Conservation (phyloP, 345 rosid species). For the Gossypium ekmanianum region DNA sequence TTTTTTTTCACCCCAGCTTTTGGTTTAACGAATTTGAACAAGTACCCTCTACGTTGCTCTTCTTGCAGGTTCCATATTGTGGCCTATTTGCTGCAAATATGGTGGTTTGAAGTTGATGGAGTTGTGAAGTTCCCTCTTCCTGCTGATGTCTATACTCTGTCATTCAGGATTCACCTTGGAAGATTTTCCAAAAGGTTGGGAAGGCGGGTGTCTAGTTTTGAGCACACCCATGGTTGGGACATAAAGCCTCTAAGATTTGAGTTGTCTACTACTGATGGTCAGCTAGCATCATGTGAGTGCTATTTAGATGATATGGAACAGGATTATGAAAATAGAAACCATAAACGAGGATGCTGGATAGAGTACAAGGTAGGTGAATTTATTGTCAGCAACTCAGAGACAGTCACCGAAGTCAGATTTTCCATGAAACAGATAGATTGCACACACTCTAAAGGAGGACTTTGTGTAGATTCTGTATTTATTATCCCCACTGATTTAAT, state of each 20-base stretch:
- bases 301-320: constrained; percentile 51
- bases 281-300: constrained; percentile 55
- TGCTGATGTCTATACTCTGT: constrained; percentile 67
- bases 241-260: constrained; percentile 68
- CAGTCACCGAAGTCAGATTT: constrained; percentile 63
- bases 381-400: constrained; percentile 51
- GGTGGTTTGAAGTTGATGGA: constrained; percentile 98
- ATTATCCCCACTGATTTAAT: constrained; percentile 68
- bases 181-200: constrained; percentile 69
- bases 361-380: constrained; percentile 82
- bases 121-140: constrained; percentile 76
- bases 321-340: constrained; percentile 46
- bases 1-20: neutral
- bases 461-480: constrained; percentile 88
- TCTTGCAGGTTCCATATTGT: constrained; percentile 64
- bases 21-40: neutral
- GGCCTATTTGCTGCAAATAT: constrained; percentile 86
- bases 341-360: constrained; percentile 91
- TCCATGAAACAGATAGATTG: constrained; percentile 96
- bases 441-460: constrained; percentile 90
- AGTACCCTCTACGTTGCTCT: neutral
- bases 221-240: constrained; percentile 87
- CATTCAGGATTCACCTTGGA: constrained; percentile 86
- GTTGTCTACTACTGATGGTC: constrained; percentile 66
- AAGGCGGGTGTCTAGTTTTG: constrained; percentile 57